phyloP scores from a whole-genome alignment of 495 filamentous ascomycete species.

The Schizothecium vesticola region DNA sequence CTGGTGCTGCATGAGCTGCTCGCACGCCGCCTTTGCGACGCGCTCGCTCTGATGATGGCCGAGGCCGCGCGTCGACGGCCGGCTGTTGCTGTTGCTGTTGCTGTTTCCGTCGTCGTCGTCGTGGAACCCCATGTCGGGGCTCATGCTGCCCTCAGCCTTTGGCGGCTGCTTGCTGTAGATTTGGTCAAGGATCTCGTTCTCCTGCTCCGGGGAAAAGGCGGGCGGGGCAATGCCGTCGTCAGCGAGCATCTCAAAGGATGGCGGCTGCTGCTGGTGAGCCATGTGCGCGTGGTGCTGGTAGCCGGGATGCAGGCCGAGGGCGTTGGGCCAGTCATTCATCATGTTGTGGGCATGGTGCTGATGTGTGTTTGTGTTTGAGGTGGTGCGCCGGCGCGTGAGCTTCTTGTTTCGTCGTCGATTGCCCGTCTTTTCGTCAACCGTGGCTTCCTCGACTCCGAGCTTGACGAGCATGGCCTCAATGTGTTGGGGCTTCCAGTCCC shows the following conservation, averaged over 20 bases:
- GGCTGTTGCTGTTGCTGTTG: neutral
- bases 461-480: constrained; percentile 36
- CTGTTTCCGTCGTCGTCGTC: constrained; percentile 13
- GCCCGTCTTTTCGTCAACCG: constrained; percentile 26
- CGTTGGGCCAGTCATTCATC: constrained; percentile 26
- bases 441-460: constrained; percentile 29
- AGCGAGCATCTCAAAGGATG: constrained; percentile 16
- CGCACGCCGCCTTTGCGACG: constrained; percentile 39
- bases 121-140: constrained; percentile 25
- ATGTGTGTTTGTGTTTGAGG: constrained; percentile 21
- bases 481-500: constrained; percentile 36
- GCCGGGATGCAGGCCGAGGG: constrained; percentile 23
- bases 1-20: constrained; percentile 32
- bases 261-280: constrained; percentile 10
- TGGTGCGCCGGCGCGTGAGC: constrained; percentile 28
- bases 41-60: constrained; percentile 33
- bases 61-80: constrained; percentile 19
- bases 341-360: constrained; percentile 17
- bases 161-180: constrained; percentile 28
- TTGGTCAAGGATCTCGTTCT: constrained; percentile 37
- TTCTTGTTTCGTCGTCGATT: constrained; percentile 29
- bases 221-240: constrained; percentile 18
- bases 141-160: constrained; percentile 19
- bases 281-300: constrained; percentile 24
- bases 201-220: constrained; percentile 32